Conservation (phyloP, 805 yeast genomes). For the Candida jianshihensis region DNA sequence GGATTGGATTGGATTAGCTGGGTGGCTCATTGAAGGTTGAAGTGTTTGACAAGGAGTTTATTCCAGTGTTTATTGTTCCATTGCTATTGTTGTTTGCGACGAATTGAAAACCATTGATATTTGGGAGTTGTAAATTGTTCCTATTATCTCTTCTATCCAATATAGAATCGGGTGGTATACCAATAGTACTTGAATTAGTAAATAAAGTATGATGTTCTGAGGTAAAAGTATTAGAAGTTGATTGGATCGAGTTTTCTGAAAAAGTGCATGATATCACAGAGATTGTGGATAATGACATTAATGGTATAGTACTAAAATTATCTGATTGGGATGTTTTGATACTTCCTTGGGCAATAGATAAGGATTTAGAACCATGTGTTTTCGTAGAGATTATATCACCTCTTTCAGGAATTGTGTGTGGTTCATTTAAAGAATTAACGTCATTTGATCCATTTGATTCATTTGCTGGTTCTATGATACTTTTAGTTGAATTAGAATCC, state of each 20-base stretch:
- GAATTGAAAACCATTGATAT: conserved; percentile 14
- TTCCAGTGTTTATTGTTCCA: conserved; percentile 12
- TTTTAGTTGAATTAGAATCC: too few relatives aligned
- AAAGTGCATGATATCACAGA: conserved; percentile 31
- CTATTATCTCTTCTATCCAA: conserved; percentile 35
- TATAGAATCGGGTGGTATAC: conserved; percentile 70
- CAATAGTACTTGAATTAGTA: conserved; percentile 58
- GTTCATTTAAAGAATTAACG: too few relatives aligned
- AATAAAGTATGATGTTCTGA: conserved; percentile 35
- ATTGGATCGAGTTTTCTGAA: conserved; percentile 29
- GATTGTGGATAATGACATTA: conserved; percentile 27
- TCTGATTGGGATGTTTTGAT: conserved; percentile 18
- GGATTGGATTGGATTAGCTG: too few relatives aligned
- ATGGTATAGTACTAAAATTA: conserved; percentile 26
- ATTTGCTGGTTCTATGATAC: too few relatives aligned
- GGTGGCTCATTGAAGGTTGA: too few relatives aligned
- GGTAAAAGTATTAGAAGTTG: conserved; percentile 28
- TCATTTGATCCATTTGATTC: too few relatives aligned
- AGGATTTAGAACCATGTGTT: conserved; percentile 2
- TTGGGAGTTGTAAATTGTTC: conserved; percentile 12
- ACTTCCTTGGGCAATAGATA: conserved; percentile 9
- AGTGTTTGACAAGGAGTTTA: conserved; percentile 6
- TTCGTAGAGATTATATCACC: too few relatives aligned
- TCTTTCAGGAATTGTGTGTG: too few relatives aligned
- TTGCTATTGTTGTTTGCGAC: conserved; percentile 14